These are phyloP conservation scores for Xylaria intraflava DNA, from an alignment of 495 filamentous ascomycete species.

Conservation along the genomic window DNA sequence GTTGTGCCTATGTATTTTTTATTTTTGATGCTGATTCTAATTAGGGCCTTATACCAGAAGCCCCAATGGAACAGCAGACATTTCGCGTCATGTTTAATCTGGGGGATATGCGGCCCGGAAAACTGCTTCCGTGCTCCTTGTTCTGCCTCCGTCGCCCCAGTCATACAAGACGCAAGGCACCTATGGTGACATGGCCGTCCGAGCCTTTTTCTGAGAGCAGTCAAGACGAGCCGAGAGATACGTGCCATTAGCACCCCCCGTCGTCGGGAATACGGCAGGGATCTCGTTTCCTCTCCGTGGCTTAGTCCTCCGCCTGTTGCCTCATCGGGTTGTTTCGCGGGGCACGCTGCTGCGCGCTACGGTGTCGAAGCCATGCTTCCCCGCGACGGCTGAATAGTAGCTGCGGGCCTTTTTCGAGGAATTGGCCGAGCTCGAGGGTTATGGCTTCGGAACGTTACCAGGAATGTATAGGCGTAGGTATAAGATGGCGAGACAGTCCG, in stretches of 20 bases:
- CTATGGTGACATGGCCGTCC: conserved; percentile 41
- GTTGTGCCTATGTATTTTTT: no score
- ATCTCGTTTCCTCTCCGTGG: conserved; percentile 5
- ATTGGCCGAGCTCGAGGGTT: background rate
- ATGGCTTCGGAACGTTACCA: background rate
- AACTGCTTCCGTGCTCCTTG: background rate
- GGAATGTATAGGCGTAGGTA: background rate
- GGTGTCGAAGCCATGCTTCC: background rate
- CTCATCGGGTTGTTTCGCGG: conserved; percentile 18
- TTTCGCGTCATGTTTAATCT: conserved; percentile 17
- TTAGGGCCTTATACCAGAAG: no score
- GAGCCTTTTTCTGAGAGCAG: conserved; percentile 53
- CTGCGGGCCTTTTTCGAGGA: conserved; percentile 1
- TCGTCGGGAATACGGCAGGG: conserved; percentile 15
- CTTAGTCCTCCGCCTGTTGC: conserved; percentile 21
- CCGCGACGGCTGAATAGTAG: background rate
- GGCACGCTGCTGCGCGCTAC: conserved; percentile 1
- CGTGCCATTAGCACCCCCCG: background rate
- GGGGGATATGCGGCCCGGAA: conserved; percentile 25
- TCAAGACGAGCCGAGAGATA: conserved; percentile 19
- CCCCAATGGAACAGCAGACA: no score
- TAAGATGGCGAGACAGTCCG: conserved; percentile 3
- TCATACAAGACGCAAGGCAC: conserved; percentile 33
- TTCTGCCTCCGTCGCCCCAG: conserved; percentile 44
- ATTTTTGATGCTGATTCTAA: no score